Base-by-base conservation (phyloP, 2,329 filamentous ascomycete genomes). In the Fonsecaea pedrosoi region DNA sequence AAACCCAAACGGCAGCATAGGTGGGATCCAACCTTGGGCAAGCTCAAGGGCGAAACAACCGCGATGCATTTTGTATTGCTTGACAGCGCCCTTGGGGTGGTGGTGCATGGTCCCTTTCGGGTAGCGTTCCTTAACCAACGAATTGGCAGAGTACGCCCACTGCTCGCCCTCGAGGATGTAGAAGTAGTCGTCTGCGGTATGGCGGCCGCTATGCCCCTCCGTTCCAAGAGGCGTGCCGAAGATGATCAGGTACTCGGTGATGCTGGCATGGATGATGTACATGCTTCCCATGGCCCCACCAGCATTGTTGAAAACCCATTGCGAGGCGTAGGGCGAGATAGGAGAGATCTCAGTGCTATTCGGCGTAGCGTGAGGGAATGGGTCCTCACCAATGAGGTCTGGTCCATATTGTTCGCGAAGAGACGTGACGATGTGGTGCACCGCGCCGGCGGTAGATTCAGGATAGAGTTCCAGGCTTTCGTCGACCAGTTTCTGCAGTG, bases 121-220 rank as follows among this genome's bases (percentile, higher is more conserved):
- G 81, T 92, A 94, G 69, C 91, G 80, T 79, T 92, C 90, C 38
- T 89, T 82, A 77, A 86, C 83, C 78, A 87, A 92, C 70, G 83
- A 77, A 71, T 90, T 90, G 1, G 89, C 87, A 4, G 86, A 84
- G 82, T 92, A 94, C 71, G 92, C 90, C 74, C 87, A 84, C 80
- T 96, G 89, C 73, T 89, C 87, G 73, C 93, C 93, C 13, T 83
- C 83, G 37, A 97, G 84, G 83, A 97, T 96, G 84, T 94, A 87
- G 85, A 97, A 97, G 84, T 95, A 97, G 83, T 97, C 93, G 80
- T 96, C 91, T 15, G 92, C 92, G 12, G 92, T 94, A 84, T 96
- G 93, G 59, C 92, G 90, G 70, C 93, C 93, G 1, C 88, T 87
- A 84, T 96, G 92, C 69, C 93, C 93, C 80, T 96, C 92, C 12